Evolutionary conservation across 768 basidiomycete genomes (phyloP).

Genomic region (Rhodotorula graminis): DNA sequence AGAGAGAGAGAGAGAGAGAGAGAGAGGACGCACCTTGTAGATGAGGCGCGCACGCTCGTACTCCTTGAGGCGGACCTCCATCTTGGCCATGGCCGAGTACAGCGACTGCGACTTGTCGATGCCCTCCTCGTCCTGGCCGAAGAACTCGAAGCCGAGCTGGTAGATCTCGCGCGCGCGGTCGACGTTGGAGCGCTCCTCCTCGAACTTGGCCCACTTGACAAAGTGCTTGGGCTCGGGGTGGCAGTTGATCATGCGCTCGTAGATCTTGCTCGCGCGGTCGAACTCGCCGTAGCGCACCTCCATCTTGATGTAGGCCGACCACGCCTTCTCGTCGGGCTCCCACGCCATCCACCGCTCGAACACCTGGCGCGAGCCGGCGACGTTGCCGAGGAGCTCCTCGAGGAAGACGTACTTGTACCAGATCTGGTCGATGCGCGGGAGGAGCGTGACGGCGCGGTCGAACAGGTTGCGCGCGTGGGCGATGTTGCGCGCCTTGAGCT

Average conservation of each 20-base stretch:
- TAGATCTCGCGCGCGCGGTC: constrained; percentile 80
- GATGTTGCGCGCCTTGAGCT: constrained; percentile 94
- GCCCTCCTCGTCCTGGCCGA: constrained; percentile 52
- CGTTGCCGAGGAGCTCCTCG: constrained; percentile 92
- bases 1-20: background rate
- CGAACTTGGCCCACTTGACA: constrained; percentile 64
- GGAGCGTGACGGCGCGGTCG: constrained; percentile 91
- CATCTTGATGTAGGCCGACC: constrained; percentile 99
- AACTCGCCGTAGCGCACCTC: constrained; percentile 88
- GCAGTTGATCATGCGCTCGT: constrained; percentile 73
- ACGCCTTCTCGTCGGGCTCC: constrained; percentile 99
- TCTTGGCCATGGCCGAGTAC: constrained; percentile 87
- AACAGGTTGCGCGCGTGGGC: constrained; percentile 95
- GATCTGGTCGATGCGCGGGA: constrained; percentile 91
- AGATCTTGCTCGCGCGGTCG: constrained; percentile 85
- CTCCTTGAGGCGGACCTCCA: constrained; percentile 95
- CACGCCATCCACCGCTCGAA: constrained; percentile 99
- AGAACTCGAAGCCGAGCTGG: constrained; percentile 84
- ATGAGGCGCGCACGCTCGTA: constrained; percentile 94
- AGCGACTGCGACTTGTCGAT: constrained; percentile 87
- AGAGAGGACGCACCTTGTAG: constrained; percentile 69
- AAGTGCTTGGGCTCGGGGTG: constrained; percentile 62
- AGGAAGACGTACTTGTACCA: constrained; percentile 99
- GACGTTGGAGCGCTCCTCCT: constrained; percentile 57
- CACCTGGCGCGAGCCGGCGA: constrained; percentile 91